phyloP scores from a whole-genome alignment of 148 eudicot genomes.

The Rhododendron williamsianum region DNA sequence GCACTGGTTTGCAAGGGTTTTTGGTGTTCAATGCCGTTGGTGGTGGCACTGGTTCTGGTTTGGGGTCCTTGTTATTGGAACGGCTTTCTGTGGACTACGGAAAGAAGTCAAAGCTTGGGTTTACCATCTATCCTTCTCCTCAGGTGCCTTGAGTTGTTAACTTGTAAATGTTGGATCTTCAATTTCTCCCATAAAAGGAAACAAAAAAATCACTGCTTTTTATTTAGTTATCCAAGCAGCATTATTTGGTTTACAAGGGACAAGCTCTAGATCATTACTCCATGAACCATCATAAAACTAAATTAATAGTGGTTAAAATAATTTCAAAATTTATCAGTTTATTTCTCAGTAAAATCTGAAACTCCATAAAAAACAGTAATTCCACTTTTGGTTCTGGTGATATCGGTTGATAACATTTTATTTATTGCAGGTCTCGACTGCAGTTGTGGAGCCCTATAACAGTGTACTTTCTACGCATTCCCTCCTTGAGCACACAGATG shows the following conservation, averaged over 20 bases:
- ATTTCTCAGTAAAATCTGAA: not conserved
- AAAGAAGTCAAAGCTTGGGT: constrained; percentile 58
- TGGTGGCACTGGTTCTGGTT: constrained; percentile 63
- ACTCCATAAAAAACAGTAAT: not conserved
- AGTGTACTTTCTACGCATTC: constrained; percentile 65
- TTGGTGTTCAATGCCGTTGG: constrained; percentile 58
- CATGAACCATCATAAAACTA: not conserved
- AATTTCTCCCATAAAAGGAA: not conserved
- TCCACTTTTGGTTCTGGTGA: not conserved
- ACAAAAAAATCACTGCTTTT: not conserved
- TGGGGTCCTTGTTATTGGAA: constrained; percentile 52
- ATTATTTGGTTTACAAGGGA: not conserved
- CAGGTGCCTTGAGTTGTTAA: constrained; percentile 36
- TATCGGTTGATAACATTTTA: not conserved
- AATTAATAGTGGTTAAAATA: not conserved
- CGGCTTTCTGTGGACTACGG: constrained; percentile 57
- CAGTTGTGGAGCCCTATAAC: constrained; percentile 68
- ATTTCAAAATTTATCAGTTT: not conserved
- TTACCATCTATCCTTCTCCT: constrained; percentile 63
- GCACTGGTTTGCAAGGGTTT: constrained; percentile 59
- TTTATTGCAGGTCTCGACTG: constrained; percentile 58
- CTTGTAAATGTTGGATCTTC: not conserved
- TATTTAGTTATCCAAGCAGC: not conserved
- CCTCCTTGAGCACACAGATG: constrained; percentile 63
- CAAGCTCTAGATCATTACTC: not conserved